Conservation (phyloP, 805 yeast genomes). For the Starmerella sirachaensis region DNA sequence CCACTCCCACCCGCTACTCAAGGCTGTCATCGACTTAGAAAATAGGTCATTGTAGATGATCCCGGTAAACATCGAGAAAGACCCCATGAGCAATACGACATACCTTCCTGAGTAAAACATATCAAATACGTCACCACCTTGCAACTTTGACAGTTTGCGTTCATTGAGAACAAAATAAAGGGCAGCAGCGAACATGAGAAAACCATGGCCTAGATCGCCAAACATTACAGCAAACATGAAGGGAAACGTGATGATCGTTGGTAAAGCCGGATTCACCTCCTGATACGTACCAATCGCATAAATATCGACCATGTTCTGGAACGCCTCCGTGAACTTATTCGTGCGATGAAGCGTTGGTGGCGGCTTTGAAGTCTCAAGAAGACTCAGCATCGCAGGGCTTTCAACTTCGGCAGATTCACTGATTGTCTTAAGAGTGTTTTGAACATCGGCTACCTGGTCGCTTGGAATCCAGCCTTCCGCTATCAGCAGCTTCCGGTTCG, state of each 20-base stretch:
- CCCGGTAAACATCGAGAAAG: conserved; percentile 92
- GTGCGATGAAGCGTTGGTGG: conserved; percentile 94
- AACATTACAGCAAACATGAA: conserved; percentile 99
- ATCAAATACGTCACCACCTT: conserved; percentile 86
- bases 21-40: conserved; percentile 79
- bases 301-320: conserved; percentile 88
- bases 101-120: conserved; percentile 95
- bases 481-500: conserved; percentile 68
- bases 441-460: conserved; percentile 56
- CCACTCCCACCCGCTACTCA: conserved; percentile 89
- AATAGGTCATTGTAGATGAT: conserved; percentile 85
- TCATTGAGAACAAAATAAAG: conserved; percentile 62
- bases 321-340: conserved; percentile 88
- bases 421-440: conserved; percentile 51
- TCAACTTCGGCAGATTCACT: conserved; percentile 39
- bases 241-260: conserved; percentile 91
- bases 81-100: conserved; percentile 81
- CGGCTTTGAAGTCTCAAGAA: conserved; percentile 52
- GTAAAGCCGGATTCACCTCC: conserved; percentile 92
- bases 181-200: conserved; percentile 67
- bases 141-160: conserved; percentile 49
- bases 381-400: conserved; percentile 37
- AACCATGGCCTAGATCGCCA: conserved; percentile 96
- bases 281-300: conserved; percentile 88
- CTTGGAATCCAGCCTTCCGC: conserved; percentile 97